Conservation (phyloP, 2,329 filamentous ascomycete genomes). For the Rhinocladiella similis region DNA sequence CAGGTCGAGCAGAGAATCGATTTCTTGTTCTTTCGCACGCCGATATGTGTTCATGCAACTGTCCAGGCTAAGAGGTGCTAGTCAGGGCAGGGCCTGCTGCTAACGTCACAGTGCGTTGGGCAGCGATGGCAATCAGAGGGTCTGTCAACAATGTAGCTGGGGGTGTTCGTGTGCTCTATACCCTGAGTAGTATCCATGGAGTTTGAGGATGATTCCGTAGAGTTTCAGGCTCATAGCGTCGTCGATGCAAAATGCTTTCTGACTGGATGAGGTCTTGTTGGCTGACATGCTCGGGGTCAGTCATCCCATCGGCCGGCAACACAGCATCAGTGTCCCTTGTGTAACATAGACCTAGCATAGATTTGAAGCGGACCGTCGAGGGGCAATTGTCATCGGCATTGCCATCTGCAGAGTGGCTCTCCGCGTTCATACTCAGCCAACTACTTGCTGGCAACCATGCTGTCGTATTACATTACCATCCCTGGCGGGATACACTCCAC, state of each 20-base stretch:
- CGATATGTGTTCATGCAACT: slow-evolving; percentile 4
- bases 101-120: slow-evolving; percentile 20
- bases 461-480: slow-evolving; percentile 17
- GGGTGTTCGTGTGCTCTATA: not conserved
- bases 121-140: slow-evolving; percentile 5
- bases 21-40: slow-evolving; percentile 1
- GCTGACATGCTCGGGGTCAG: no score
- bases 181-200: not conserved
- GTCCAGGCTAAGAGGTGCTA: slow-evolving; percentile 9
- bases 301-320: no score
- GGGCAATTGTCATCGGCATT: not conserved
- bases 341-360: not conserved
- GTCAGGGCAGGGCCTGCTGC: slow-evolving; percentile 15
- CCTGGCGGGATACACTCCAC: slow-evolving; percentile 12
- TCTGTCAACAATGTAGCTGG: not conserved
- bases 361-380: not conserved
- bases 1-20: not conserved
- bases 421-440: slow-evolving; percentile 15
- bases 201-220: not conserved
- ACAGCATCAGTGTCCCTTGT: not conserved
- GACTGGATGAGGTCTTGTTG: not conserved
- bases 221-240: not conserved
- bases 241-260: not conserved
- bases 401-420: slow-evolving; percentile 12
- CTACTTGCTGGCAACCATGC: slow-evolving; percentile 6